Conservation (phyloP, 805 yeast species). For the Kregervanrija delftensis region DNA sequence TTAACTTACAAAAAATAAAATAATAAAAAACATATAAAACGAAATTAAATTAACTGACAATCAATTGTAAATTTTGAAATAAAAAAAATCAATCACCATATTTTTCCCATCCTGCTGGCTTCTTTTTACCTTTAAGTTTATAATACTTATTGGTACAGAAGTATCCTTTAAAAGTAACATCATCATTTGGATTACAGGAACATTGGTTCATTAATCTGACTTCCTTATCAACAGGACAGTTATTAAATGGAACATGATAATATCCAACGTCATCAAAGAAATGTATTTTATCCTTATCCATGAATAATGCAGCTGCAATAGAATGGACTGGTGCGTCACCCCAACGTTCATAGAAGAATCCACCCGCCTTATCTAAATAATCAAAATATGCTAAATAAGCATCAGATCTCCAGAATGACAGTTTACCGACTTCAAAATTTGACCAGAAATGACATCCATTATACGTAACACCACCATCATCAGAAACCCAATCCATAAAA, state of each 20-base stretch:
- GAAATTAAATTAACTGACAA: no score
- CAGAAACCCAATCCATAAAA: slow-evolving; percentile 62
- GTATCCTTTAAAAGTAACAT: slow-evolving; percentile 71
- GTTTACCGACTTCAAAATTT: slow-evolving; percentile 75
- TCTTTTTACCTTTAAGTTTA: slow-evolving; percentile 45
- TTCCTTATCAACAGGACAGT: slow-evolving; percentile 66
- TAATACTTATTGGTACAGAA: slow-evolving; percentile 65
- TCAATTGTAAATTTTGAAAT: no score
- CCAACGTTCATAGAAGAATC: slow-evolving; percentile 93
- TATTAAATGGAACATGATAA: slow-evolving; percentile 72
- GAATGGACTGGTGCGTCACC: slow-evolving; percentile 94
- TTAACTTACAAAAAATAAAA: no score
- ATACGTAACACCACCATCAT: slow-evolving; percentile 63
- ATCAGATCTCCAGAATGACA: slow-evolving; percentile 67
- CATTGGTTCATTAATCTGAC: slow-evolving; percentile 59
- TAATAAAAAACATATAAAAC: no score
- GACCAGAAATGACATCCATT: slow-evolving; percentile 91
- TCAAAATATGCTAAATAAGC: slow-evolving; percentile 70
- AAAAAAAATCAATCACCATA: slow-evolving; percentile 32
- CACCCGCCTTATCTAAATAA: slow-evolving; percentile 71
- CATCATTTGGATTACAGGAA: slow-evolving; percentile 64
- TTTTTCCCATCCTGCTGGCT: slow-evolving; percentile 68
- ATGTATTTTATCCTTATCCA: slow-evolving; percentile 64
- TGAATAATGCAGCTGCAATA: slow-evolving; percentile 74
- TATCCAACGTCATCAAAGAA: slow-evolving; percentile 84